Conservation (phyloP, 306 rosid genomes). For the Fragaria iinumae region DNA sequence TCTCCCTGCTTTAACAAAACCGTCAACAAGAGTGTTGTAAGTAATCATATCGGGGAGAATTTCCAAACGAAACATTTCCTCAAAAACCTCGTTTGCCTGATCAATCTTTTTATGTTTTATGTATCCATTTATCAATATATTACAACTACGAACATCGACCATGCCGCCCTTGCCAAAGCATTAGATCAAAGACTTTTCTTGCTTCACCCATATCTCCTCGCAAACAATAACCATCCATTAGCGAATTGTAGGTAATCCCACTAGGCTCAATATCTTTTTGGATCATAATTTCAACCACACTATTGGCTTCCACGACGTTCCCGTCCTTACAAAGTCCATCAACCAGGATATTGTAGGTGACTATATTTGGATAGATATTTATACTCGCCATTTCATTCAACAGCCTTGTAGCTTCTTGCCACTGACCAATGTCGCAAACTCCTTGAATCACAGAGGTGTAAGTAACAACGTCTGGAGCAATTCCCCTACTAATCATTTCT, state of each 20-base stretch:
- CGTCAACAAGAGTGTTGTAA: neutral
- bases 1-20: too few species aligned
- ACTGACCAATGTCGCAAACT: neutral
- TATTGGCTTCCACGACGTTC: neutral
- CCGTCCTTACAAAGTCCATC: neutral
- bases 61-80: neutral
- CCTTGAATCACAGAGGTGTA: neutral
- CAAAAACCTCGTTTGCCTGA: neutral
- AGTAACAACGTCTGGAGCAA: neutral
- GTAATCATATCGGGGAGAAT: neutral
- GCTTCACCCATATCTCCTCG: neutral
- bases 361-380: neutral
- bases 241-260: neutral
- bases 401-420: neutral
- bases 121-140: neutral
- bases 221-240: neutral
- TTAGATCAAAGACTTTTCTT: neutral
- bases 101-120: neutral
- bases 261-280: neutral
- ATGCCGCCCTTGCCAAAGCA: neutral
- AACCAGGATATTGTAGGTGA: neutral
- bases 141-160: neutral
- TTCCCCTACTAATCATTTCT: neutral
- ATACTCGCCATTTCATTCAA: neutral
- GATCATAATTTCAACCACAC: neutral